Evolutionary conservation across 2,329 filamentous ascomycete genomes (phyloP), one percentile per base, ranked within the genome.

Genomic region (Fusarium graminum): DNA sequence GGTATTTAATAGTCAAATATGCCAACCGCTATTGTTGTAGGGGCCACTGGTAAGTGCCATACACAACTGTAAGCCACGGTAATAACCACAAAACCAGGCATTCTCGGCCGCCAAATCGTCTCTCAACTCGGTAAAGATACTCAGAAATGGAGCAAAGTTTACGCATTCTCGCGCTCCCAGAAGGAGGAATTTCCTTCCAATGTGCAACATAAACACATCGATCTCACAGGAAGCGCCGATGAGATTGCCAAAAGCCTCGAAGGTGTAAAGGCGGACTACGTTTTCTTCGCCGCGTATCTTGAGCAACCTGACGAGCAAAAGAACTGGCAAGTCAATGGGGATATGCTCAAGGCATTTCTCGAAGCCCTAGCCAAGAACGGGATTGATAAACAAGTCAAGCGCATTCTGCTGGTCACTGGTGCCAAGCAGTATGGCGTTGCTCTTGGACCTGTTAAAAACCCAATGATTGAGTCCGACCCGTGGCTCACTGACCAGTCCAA

Each of bases 221-320:
- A 62, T 40, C 30, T 63, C 6, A 63, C 59, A 1, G 28, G 32
- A 6, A 29, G 8, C 34, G 57, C 57, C 5, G 50, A 62, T 8
- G 34, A 43, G 1, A n/a, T 63, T 13, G 39, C 43, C 10, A 30
- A 62, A 2, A 30, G 30, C 5, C 28, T 62, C 0, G 11, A 45
- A 7, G 57, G 19, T 13, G 25, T 62, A 14, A 10, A 17, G 0
- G 59, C 59, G 7, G 59, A 62, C 1, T 62, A 62, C 3, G 22
- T 62, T 25, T 62, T 62, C 11, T 62, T 62, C 25, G 36, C 42
- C 1, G 59, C 59, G 4, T 62, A 62, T 8, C 50, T 62, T 4
- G 9, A 62, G 12, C 25, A 62, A 7, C n/a, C 57, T 0, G 25
- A 49, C 2, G 57, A 62, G 2, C 38, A 62, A 6, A 42, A 47